phyloP scores from a whole-genome alignment of 495 filamentous ascomycete species.

The Daldinia childiae region DNA sequence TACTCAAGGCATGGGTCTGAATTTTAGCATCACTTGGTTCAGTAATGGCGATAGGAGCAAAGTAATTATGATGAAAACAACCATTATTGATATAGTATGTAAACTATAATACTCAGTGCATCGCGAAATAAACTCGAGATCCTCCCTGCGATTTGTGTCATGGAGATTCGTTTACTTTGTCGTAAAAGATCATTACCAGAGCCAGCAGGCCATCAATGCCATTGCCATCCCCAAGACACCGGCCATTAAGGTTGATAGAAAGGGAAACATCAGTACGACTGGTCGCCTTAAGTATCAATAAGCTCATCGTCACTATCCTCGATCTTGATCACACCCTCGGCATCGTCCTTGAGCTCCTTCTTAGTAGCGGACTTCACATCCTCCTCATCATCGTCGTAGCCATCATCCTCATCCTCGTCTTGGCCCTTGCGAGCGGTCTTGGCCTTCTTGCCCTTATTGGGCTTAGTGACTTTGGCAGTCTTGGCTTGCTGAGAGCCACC shows the following conservation, averaged over 20 bases:
- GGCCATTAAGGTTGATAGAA: neutral
- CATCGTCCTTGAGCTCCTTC: neutral
- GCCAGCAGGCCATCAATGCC: neutral
- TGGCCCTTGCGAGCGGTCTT: constrained; percentile 15
- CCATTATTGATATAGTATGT: neutral
- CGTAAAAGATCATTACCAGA: neutral
- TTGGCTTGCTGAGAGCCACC: neutral
- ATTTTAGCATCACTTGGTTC: neutral
- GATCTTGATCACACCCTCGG: neutral
- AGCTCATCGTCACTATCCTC: constrained; percentile 6
- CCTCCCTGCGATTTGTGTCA: neutral
- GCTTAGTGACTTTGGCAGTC: constrained; percentile 10
- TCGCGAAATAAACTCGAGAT: neutral
- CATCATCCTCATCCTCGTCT: neutral
- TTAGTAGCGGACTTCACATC: constrained; percentile 18
- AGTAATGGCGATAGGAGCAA: neutral
- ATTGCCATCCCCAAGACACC: neutral
- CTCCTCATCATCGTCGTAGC: neutral
- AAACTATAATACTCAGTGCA: neutral
- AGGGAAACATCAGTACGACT: neutral
- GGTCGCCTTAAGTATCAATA: neutral
- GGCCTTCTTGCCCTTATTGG: constrained; percentile 18
- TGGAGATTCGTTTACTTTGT: neutral
- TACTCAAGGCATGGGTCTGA: neutral
- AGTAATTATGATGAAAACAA: neutral